Base-by-base conservation (phyloP, 805 yeast species). In the Barnettozyma botsteinii region DNA sequence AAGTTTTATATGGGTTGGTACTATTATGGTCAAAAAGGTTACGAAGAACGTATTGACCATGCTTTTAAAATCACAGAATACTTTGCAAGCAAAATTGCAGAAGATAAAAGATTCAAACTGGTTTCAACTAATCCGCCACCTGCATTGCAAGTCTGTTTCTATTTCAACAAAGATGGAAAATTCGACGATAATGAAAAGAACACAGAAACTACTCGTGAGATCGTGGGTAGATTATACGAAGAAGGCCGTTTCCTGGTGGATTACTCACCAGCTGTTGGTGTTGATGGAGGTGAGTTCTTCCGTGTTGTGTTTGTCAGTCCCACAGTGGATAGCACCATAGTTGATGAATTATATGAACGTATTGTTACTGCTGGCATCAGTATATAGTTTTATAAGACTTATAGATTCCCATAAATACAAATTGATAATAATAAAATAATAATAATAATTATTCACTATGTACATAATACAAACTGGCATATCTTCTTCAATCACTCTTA, bases 271-370 rank as follows among this genome's bases (percentile, higher is more conserved):
- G 75, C 77, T 38, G 75, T 77, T 1, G 72, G 73, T 31, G 72
- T 72, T 33, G 63, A 64, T 23, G 62, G 69, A 17, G 95, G 94
- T 6, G 93, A 85, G 59, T 86, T 86, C 55, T 85, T 85, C 67
- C 67, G 95, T 41, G 91, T 83, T 12, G 95, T 86, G 6, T 79
- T 86, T 60, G 82, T 82, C 59, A 77, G 88, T 37, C 93, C 95
- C 14, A 52, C 59, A 15, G 69, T 77, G 3, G 61, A 70, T 12
- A 63, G 63, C 32, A 59, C 47, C n/a, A 55, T 65, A 0, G 63
- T 73, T 15, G 80, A 76, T 49, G 65, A 60, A 35, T 57, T 77
- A 24, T 59, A 75, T 8, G 61, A 50, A 1, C 52, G 59, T 14
- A 67, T 75, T 22, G 55, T 66, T 24, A 31, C 17, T 9, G 38